Conservation (phyloP, 176 grass and related monocot species). For the Ensete ventricosum region DNA sequence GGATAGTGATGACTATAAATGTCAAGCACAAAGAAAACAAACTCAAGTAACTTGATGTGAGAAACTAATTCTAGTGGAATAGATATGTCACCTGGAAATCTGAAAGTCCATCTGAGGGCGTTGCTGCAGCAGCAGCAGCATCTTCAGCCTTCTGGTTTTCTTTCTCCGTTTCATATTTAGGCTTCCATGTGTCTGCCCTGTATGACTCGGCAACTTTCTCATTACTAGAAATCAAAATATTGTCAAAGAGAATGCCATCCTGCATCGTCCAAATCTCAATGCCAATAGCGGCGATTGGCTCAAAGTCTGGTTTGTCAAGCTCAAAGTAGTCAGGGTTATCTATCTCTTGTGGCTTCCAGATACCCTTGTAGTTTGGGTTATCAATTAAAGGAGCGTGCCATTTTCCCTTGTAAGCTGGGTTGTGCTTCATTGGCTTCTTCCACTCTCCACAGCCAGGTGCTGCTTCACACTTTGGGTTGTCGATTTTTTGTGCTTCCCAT, state of each 20-base stretch:
- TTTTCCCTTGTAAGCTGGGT: slow-evolving; percentile 94
- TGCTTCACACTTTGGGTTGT: slow-evolving; percentile 93
- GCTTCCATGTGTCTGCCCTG: slow-evolving; percentile 73
- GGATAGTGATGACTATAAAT: not conserved
- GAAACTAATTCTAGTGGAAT: not conserved
- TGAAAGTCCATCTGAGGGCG: slow-evolving; percentile 43
- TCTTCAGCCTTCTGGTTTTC: slow-evolving; percentile 81
- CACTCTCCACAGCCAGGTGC: slow-evolving; percentile 94
- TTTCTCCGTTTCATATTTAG: slow-evolving; percentile 87
- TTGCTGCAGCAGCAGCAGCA: not conserved
- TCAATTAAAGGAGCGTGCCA: slow-evolving; percentile 90
- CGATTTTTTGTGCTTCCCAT: slow-evolving; percentile 92
- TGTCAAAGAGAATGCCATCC: slow-evolving; percentile 90
- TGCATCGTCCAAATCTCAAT: slow-evolving; percentile 99
- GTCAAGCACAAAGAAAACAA: not conserved
- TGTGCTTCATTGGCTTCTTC: slow-evolving; percentile 89
- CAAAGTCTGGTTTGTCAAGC: slow-evolving; percentile 69
- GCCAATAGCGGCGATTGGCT: slow-evolving; percentile 74
- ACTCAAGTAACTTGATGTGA: not conserved
- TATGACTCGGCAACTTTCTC: slow-evolving; percentile 71
- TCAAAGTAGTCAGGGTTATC: slow-evolving; percentile 96
- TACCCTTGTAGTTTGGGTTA: slow-evolving; percentile 91
- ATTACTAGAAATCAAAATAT: slow-evolving; percentile 76
- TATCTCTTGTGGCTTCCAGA: slow-evolving; percentile 95
- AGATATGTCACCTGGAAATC: slow-evolving; percentile 55